phyloP scores from a whole-genome alignment of 2,329 filamentous ascomycete genomes.

The Cladosporium halotolerans region DNA sequence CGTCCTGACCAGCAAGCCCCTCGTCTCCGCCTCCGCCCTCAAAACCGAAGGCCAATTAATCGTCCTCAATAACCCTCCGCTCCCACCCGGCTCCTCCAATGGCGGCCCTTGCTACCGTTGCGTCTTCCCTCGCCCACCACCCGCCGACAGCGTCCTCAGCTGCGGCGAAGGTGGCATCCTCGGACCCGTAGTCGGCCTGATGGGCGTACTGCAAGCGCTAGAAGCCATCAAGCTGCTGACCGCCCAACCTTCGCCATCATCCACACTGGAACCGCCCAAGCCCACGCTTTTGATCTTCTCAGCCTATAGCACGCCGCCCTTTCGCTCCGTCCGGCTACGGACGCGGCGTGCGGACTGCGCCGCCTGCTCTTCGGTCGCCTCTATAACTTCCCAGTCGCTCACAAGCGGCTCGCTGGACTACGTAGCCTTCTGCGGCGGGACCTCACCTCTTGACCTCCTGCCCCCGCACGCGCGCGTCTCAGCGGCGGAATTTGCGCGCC shows the following conservation, averaged over 20 bases:
- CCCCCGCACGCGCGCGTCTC: conserved; percentile 61
- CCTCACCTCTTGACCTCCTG: conserved; percentile 50
- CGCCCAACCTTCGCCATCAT: conserved; percentile 30
- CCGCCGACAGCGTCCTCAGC: conserved; percentile 71
- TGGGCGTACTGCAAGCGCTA: conserved; percentile 87
- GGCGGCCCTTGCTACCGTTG: conserved; percentile 90
- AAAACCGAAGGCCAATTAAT: conserved; percentile 86
- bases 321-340: conserved; percentile 70
- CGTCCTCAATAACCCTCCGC: conserved; percentile 74
- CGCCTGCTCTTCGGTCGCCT: conserved; percentile 62
- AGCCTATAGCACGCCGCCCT: conserved; percentile 49
- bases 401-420: conserved; percentile 69
- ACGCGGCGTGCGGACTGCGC: conserved; percentile 64
- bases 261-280: conserved; percentile 19
- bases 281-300: conserved; percentile 50
- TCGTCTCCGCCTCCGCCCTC: conserved; percentile 85
- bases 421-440: conserved; percentile 73
- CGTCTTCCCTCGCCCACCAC: conserved; percentile 81
- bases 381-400: conserved; percentile 58
- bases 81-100: conserved; percentile 47
- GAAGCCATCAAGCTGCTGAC: conserved; percentile 81
- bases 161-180: conserved; percentile 92
- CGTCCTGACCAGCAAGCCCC: conserved; percentile 68
- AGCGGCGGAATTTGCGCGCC: conserved; percentile 51
- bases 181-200: conserved; percentile 84